Evolutionary conservation across 129 eudicot species (phyloP).

Genomic region (Artemisia argyi): DNA sequence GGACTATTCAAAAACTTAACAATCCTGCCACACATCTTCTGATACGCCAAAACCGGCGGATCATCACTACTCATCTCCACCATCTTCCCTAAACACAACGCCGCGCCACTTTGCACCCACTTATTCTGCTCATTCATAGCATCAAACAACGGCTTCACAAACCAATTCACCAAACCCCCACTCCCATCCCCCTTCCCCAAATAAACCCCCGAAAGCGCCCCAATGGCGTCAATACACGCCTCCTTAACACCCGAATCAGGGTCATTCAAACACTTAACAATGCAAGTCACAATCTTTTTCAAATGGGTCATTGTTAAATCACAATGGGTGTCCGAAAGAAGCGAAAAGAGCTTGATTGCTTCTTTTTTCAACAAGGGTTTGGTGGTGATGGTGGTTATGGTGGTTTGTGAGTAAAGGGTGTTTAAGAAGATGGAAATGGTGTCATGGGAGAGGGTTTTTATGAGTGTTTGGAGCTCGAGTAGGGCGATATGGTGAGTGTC

Average conservation of each 20-base stretch:
- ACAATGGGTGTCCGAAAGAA: slow-evolving; percentile 52
- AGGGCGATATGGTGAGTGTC: slow-evolving; percentile 97
- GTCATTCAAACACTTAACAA: slow-evolving; percentile 71
- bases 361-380: slow-evolving; percentile 82
- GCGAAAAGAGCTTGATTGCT: slow-evolving; percentile 65
- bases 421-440: slow-evolving; percentile 65
- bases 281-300: slow-evolving; percentile 63
- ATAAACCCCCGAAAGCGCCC: slow-evolving; percentile 57
- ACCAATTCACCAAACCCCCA: slow-evolving; percentile 43
- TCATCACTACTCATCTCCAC: slow-evolving; percentile 64
- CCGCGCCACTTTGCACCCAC: slow-evolving; percentile 74
- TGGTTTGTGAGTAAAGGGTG: slow-evolving; percentile 66
- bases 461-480: slow-evolving; percentile 67
- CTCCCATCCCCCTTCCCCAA: slow-evolving; percentile 38
- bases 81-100: slow-evolving; percentile 81
- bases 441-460: slow-evolving; percentile 61
- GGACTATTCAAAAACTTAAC: slow-evolving; percentile 81
- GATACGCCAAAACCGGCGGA: slow-evolving; percentile 58
- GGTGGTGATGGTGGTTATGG: slow-evolving; percentile 40
- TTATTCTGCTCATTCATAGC: slow-evolving; percentile 76
- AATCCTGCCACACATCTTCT: slow-evolving; percentile 70
- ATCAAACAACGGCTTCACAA: slow-evolving; percentile 91
- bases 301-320: slow-evolving; percentile 66
- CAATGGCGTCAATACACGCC: slow-evolving; percentile 73
- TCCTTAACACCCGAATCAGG: slow-evolving; percentile 83